Evolutionary conservation across 2,329 filamentous ascomycete genomes (phyloP).

Genomic region (Aspergillus sp.): DNA sequence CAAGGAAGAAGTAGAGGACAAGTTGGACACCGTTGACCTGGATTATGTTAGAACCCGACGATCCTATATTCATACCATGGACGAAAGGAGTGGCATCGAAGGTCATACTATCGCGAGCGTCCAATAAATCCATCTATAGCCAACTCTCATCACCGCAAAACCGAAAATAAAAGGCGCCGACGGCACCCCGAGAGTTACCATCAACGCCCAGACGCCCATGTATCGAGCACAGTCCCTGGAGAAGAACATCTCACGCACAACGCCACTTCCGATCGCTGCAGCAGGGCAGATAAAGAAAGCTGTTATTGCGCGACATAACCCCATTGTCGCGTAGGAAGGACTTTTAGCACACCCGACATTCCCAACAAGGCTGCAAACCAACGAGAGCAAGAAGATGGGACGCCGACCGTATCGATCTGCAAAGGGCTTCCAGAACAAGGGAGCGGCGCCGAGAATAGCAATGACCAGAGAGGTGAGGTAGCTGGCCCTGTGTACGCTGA

Average conservation of each 20-base stretch:
- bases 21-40: too few species aligned
- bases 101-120: too few species aligned
- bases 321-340: slow-evolving; percentile 51
- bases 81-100: too few species aligned
- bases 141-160: too few species aligned
- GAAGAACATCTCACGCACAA: slow-evolving; percentile 59
- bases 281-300: slow-evolving; percentile 47
- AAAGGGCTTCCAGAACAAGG: slow-evolving; percentile 57
- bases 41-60: not conserved
- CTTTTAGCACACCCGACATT: slow-evolving; percentile 57
- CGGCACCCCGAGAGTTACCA: too few species aligned
- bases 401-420: slow-evolving; percentile 56
- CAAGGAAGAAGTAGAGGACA: too few species aligned
- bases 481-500: slow-evolving; percentile 49
- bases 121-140: too few species aligned
- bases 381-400: slow-evolving; percentile 55
- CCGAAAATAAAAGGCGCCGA: too few species aligned
- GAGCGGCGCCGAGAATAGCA: slow-evolving; percentile 53
- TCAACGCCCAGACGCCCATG: slow-evolving; percentile 44
- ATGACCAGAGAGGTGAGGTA: slow-evolving; percentile 60
- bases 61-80: too few species aligned
- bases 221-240: slow-evolving; percentile 50
- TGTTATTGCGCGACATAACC: slow-evolving; percentile 41
- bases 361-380: slow-evolving; percentile 48
- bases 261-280: slow-evolving; percentile 53